phyloP scores from a whole-genome alignment of 306 rosid species.

The Malus sieversii region DNA sequence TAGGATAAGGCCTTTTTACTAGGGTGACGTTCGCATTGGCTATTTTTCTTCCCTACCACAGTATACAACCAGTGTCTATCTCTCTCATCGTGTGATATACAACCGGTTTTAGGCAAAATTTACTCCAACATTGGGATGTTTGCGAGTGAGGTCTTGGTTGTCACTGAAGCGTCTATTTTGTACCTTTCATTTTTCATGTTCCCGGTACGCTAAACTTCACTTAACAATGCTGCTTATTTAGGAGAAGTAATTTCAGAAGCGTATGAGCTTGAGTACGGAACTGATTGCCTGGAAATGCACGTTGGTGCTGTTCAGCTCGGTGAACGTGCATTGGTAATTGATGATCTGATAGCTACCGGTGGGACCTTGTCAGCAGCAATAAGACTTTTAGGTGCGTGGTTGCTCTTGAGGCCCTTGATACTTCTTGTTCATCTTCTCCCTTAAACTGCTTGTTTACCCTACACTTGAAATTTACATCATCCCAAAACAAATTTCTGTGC shows the following conservation, averaged over 20 bases:
- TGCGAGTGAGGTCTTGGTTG: neutral
- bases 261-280: constrained; percentile 84
- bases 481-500: constrained; percentile 2
- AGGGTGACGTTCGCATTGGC: too few relatives aligned
- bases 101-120: too few relatives aligned
- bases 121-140: too few relatives aligned
- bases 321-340: constrained; percentile 78
- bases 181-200: neutral
- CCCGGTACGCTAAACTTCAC: neutral
- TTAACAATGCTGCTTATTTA: constrained; percentile 17
- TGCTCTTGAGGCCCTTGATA: neutral
- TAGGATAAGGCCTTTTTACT: neutral
- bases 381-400: constrained; percentile 62
- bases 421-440: neutral
- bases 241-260: constrained; percentile 81
- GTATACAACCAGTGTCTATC: neutral
- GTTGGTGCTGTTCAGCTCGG: constrained; percentile 72
- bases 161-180: neutral
- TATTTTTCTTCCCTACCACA: neutral
- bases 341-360: constrained; percentile 93
- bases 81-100: neutral
- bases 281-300: constrained; percentile 85
- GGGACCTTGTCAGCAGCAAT: constrained; percentile 93
- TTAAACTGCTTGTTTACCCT: constrained; percentile 6
- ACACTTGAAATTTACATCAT: neutral